These are phyloP conservation scores for Aspergillus olivimuriae DNA, from an alignment of 495 filamentous ascomycete species.

Conservation along the genomic window DNA sequence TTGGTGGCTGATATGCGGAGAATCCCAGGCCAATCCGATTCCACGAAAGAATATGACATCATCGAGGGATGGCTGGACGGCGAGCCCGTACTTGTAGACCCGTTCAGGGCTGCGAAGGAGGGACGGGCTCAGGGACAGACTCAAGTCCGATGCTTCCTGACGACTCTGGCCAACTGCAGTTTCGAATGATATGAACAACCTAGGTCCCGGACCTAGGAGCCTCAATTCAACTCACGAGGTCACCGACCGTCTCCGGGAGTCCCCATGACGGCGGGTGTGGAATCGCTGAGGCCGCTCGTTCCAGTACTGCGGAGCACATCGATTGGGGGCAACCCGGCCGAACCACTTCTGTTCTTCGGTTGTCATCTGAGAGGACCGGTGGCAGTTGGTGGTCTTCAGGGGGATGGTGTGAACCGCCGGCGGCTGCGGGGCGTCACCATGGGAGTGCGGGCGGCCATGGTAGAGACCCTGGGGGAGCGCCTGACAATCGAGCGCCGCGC, in stretches of 20 bases:
- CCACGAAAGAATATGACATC: too few species aligned
- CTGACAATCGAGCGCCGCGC: conserved; percentile 22
- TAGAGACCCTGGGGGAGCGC: conserved; percentile 16
- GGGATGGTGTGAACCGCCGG: conserved; percentile 10
- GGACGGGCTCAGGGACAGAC: too few species aligned
- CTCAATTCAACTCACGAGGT: conserved; percentile 16
- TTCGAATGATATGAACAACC: conserved; percentile 2
- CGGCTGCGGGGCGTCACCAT: conserved; percentile 12
- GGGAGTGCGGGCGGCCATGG: conserved; percentile 16
- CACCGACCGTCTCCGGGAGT: conserved; percentile 19
- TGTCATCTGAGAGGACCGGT: conserved; percentile 13
- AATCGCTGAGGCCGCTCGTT: conserved; percentile 18
- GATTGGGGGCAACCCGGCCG: conserved; percentile 15
- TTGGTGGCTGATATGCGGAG: too few species aligned
- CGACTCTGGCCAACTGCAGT: neutral
- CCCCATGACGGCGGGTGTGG: conserved; percentile 14
- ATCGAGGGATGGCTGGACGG: too few species aligned
- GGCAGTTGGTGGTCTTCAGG: conserved; percentile 10
- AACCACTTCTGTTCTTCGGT: conserved; percentile 22
- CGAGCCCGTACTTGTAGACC: too few species aligned
- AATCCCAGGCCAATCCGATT: too few species aligned
- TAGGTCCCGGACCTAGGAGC: neutral
- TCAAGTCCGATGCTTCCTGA: neutral
- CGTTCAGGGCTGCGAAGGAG: too few species aligned
- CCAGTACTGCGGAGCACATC: conserved; percentile 15